A percentile compares a stretch with the other conserved stretches of the same genome.
Conservation (phyloP, 2,329 filamentous ascomycete genomes). For the Fusarium torreyae region DNA sequence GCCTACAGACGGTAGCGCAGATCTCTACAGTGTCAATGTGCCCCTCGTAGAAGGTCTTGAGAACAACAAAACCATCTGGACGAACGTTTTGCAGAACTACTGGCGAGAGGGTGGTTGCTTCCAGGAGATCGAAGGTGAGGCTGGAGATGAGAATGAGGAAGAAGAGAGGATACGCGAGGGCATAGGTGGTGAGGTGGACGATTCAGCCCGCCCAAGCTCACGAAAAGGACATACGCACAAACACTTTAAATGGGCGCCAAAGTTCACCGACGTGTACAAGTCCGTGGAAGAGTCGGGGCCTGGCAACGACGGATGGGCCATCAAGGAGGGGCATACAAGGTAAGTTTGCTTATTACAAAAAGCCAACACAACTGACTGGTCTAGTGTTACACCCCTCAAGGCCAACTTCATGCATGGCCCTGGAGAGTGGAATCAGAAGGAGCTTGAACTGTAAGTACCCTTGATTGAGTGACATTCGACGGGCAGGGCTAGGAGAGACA, state of each 20-base stretch:
- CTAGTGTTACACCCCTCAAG: slow-evolving; percentile 88
- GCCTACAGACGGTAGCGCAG: slow-evolving; percentile 75
- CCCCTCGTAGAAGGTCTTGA: slow-evolving; percentile 85
- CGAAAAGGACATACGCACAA: slow-evolving; percentile 76
- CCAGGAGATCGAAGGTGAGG: slow-evolving; percentile 79
- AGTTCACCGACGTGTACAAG: slow-evolving; percentile 87
- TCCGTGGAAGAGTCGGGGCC: slow-evolving; percentile 85
- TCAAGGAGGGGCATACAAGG: slow-evolving; percentile 90
- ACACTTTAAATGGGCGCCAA: slow-evolving; percentile 95
- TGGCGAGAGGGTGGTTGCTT: slow-evolving; percentile 92
- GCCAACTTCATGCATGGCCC: slow-evolving; percentile 91
- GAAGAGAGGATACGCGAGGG: slow-evolving; percentile 82
- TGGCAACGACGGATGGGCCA: slow-evolving; percentile 93
- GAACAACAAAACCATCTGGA: slow-evolving; percentile 81
- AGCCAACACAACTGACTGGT: slow-evolving; percentile 14
- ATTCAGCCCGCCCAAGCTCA: slow-evolving; percentile 47
- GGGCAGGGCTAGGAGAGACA: slow-evolving; percentile 37
- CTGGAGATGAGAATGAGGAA: slow-evolving; percentile 75
- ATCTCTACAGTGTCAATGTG: slow-evolving; percentile 94
- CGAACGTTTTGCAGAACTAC: slow-evolving; percentile 89
- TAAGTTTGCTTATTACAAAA: slow-evolving; percentile 57
- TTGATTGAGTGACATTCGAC: slow-evolving; percentile 29
- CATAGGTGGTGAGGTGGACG: slow-evolving; percentile 66
- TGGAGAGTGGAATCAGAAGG: slow-evolving; percentile 73
- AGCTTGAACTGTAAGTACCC: slow-evolving; percentile 86